phyloP scores from a whole-genome alignment of 345 rosid species.

The Eucalyptus virginea region DNA sequence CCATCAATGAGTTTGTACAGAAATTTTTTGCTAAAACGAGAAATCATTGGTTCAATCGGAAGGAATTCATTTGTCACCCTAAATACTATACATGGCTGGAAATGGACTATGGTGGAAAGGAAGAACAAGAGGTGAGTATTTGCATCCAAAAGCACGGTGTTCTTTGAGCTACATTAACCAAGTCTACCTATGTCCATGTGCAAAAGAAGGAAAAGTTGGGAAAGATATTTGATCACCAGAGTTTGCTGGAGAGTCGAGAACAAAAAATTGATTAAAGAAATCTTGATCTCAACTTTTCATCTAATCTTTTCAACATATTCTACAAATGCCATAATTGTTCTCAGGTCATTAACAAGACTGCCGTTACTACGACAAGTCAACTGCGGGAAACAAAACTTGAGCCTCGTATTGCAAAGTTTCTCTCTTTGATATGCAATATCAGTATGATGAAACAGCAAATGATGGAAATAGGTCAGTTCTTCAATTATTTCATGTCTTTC shows the following conservation, averaged over 20 bases:
- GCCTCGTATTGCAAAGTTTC: slow-evolving; percentile 54
- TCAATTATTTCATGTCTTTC: not conserved
- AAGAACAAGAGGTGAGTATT: slow-evolving; percentile 41
- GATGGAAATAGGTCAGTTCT: slow-evolving; percentile 78
- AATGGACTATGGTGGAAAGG: slow-evolving; percentile 62
- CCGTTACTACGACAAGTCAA: slow-evolving; percentile 22
- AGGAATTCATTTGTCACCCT: slow-evolving; percentile 38
- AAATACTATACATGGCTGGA: slow-evolving; percentile 66
- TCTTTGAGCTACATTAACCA: not conserved
- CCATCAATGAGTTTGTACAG: slow-evolving; percentile 37
- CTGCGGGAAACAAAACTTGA: slow-evolving; percentile 59
- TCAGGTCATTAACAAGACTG: slow-evolving; percentile 33
- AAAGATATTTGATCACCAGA: not conserved
- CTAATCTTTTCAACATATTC: not conserved
- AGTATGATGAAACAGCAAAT: slow-evolving; percentile 91
- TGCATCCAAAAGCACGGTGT: not conserved
- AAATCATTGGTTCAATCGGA: slow-evolving; percentile 52
- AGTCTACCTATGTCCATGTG: not conserved
- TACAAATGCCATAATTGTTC: not conserved
- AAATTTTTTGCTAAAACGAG: slow-evolving; percentile 67
- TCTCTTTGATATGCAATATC: slow-evolving; percentile 77
- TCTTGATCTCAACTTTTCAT: not conserved
- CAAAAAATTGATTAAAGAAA: not conserved
- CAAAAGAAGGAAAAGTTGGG: not conserved
- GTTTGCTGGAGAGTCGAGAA: not conserved